Percentiles rank a stretch among this genome's conserved stretches.
phyloP scores from a whole-genome alignment of 371 early-diverging fungal genomes.

The Apophysomyces ossiformis region DNA sequence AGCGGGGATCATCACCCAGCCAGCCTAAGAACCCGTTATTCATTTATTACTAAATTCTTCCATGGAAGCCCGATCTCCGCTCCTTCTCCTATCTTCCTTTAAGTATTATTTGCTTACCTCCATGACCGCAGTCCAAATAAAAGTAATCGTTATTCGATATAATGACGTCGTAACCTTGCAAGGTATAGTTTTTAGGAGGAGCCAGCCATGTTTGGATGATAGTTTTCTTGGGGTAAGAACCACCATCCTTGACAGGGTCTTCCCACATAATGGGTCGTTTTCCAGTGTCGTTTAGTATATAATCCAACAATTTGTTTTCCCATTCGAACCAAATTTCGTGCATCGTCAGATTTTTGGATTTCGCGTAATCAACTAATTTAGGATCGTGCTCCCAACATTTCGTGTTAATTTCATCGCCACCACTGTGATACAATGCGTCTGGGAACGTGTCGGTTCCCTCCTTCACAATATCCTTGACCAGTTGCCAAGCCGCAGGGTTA shows the following conservation, averaged over 20 bases:
- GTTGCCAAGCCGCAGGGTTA: constrained; percentile 53
- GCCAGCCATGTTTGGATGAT: constrained; percentile 65
- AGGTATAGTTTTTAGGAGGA: constrained; percentile 49
- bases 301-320: constrained; percentile 32
- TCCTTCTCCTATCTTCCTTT: background rate
- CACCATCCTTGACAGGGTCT: constrained; percentile 41
- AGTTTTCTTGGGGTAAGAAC: constrained; percentile 38
- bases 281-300: constrained; percentile 28
- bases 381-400: constrained; percentile 62
- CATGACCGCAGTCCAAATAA: constrained; percentile 76
- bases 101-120: constrained; percentile 39
- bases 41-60: too few relatives aligned
- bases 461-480: constrained; percentile 65
- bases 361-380: constrained; percentile 29
- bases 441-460: constrained; percentile 66
- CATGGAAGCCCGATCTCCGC: too few relatives aligned
- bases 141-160: constrained; percentile 63
- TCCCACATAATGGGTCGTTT: constrained; percentile 56
- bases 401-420: constrained; percentile 79
- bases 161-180: constrained; percentile 60
- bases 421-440: constrained; percentile 73
- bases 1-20: constrained; percentile 47
- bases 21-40: constrained; percentile 29
- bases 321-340: constrained; percentile 39
- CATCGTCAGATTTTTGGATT: constrained; percentile 32